phyloP scores from a whole-genome alignment of 306 rosid genomes.

The Gillenia trifoliata region DNA sequence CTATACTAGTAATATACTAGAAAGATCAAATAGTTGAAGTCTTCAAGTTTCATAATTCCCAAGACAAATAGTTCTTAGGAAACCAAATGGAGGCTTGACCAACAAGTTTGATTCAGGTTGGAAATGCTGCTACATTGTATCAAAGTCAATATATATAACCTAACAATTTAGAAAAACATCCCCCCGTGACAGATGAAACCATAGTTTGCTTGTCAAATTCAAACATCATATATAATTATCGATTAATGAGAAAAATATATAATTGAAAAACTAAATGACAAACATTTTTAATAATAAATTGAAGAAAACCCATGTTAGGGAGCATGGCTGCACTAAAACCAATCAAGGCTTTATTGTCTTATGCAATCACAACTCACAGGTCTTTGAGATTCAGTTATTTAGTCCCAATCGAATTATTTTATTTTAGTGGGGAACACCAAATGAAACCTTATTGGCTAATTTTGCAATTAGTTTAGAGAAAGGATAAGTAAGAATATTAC shows the following conservation, averaged over 20 bases:
- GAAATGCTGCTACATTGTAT: background rate
- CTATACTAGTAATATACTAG: too few species aligned
- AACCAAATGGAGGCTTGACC: background rate
- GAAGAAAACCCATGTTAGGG: slow-evolving; percentile 52
- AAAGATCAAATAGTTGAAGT: background rate
- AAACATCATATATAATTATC: slow-evolving; percentile 16
- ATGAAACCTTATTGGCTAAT: background rate
- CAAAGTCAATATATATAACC: slow-evolving; percentile 19
- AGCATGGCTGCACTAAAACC: slow-evolving; percentile 38
- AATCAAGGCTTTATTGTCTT: slow-evolving; percentile 43
- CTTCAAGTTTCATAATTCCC: background rate
- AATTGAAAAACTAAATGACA: slow-evolving; percentile 9
- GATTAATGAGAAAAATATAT: slow-evolving; percentile 11
- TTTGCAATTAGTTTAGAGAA: background rate
- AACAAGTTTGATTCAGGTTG: background rate
- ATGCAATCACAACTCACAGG: slow-evolving; percentile 30
- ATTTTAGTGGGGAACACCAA: slow-evolving; percentile 20
- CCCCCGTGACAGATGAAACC: slow-evolving; percentile 28
- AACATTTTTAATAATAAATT: slow-evolving; percentile 25
- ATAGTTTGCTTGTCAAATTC: slow-evolving; percentile 33
- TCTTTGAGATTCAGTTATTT: background rate
- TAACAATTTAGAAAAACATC: slow-evolving; percentile 2
- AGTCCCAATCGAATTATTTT: slow-evolving; percentile 5
- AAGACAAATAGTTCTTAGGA: background rate
- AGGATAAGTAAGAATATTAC: slow-evolving; percentile 11